Base-by-base conservation (phyloP, 1,284 basidiomycete genomes). In the Moesziomyces globuligerus region DNA sequence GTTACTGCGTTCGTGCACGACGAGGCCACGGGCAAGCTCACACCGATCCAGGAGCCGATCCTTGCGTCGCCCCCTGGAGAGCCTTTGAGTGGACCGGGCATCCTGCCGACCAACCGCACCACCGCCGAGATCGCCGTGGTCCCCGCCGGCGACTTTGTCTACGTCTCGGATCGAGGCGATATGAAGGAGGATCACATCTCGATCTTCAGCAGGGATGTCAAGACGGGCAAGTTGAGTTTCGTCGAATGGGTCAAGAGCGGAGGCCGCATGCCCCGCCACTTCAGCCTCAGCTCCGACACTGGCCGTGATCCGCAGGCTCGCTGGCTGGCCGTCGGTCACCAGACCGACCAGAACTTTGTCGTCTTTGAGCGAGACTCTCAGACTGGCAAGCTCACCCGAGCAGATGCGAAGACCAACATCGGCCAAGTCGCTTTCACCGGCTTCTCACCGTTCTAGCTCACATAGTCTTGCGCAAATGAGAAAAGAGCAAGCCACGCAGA, bases 91-190 rank as follows among this genome's bases (percentile, higher is more conserved):
- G 74, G 72, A 13, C 29, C 42, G 1, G 62, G 62, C 17, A 51
- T 71, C 15, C 40, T 65, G 4, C 43, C 52, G n/a, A 70, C 61
- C 29, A 70, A 59, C 47, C 58, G 72, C 1, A 77, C 76, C 28
- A 67, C 66, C 1, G 68, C 72, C 25, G 77, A 79, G 40, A 74
- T 79, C 17, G 75, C 65, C 11, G 62, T 75, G 15, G 47, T 48
- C 2, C 74, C 76, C 11, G 32, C 48, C 13, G 77, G 76, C 10
- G 32, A 47, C 18, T 74, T 59, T 40, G 57, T 78, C 23, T 76
- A 76, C 51, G 72, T 74, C n/a, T 52, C 52, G 5, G 49, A 70
- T 32, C 48, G 76, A 3, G 74, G 74, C 7, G 76, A 78, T 38
- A 34, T 11, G 21, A 25, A 21, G 1, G 55, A 76, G 28, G 77